Evolutionary conservation across 495 filamentous ascomycete species (phyloP), one percentile per base, ranked within the genome.

Genomic region (Pyronema domesticum): DNA sequence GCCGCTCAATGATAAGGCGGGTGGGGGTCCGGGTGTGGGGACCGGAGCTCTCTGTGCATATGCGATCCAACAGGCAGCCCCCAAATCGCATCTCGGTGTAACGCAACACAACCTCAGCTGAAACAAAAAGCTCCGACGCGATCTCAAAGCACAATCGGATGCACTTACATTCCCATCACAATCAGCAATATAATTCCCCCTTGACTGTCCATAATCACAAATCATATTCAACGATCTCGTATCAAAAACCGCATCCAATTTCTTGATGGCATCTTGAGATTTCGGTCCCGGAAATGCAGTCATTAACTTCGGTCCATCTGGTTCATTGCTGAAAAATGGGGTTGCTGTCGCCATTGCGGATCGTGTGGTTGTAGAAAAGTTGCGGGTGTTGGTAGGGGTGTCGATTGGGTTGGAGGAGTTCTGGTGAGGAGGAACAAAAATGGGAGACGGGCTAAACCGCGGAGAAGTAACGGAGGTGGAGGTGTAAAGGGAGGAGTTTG

Each of bases 201-300:
- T 61, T 65, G 84, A 86, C 69, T 82, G 79, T 50, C 73, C 66
- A 68, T 89, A 95, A 68, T 94, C 81, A 56, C 83, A 75, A 60
- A 94, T 73, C 83, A 95, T 89, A 74, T 95, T 95, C 74, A 95
- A 70, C 70, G 81, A 86, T 61, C 89, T 78, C 1, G 86, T 89
- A 67, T 98, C 91, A 65, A 94, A 98, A 56, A 98, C 86, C 70
- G 82, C 71, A 69, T 87, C 70, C 51, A 98, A 73, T 63, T 83
- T 73, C 54, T 78, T 76, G 63, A 84, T 78, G 37, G 85, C 78
- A 52, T 77, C 75, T 72, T 77, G 72, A 68, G 76, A 80, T 71
- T 80, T 74, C 46, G 89, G 87, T 2, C 89, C 91, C 11, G 89
- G 89, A 60, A 96, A 88, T 45, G 63, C 51, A 6, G 84, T 94